A percentile compares a stretch with the other conserved stretches of the same genome.
phyloP scores from a whole-genome alignment of 202 grass and related monocot genomes.

The Carex sylvatica region DNA sequence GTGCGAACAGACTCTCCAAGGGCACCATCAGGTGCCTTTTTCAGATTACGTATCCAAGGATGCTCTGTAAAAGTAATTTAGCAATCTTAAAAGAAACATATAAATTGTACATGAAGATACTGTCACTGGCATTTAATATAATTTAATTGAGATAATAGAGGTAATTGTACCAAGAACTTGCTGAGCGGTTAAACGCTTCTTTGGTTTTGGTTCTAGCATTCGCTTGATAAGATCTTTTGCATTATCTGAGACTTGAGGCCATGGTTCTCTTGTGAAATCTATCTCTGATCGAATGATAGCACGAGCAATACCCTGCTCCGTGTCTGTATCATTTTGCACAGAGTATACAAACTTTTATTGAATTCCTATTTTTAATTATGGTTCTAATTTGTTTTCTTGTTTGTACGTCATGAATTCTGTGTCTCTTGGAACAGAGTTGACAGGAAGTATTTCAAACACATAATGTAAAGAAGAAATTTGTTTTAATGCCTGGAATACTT shows the following conservation, averaged over 20 bases:
- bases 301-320: background rate
- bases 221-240: conserved; percentile 63
- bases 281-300: background rate
- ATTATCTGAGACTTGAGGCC: conserved; percentile 56
- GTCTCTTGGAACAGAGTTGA: background rate
- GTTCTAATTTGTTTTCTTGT: background rate
- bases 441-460: background rate
- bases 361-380: background rate
- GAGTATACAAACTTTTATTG: background rate
- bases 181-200: conserved; percentile 40
- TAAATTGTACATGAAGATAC: background rate
- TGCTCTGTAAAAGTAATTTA: background rate
- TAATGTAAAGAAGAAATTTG: background rate
- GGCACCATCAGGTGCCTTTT: conserved; percentile 60
- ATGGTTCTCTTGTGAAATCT: conserved; percentile 63
- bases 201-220: conserved; percentile 55
- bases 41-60: conserved; percentile 40
- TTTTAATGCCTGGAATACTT: background rate
- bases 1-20: conserved; percentile 67
- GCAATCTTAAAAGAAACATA: background rate
- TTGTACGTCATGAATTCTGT: background rate
- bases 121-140: background rate
- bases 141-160: background rate
- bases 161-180: conserved; percentile 58
- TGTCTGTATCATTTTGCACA: background rate